Conservation (phyloP, 139 green algal genomes). For the Coccomyxa sp. region DNA sequence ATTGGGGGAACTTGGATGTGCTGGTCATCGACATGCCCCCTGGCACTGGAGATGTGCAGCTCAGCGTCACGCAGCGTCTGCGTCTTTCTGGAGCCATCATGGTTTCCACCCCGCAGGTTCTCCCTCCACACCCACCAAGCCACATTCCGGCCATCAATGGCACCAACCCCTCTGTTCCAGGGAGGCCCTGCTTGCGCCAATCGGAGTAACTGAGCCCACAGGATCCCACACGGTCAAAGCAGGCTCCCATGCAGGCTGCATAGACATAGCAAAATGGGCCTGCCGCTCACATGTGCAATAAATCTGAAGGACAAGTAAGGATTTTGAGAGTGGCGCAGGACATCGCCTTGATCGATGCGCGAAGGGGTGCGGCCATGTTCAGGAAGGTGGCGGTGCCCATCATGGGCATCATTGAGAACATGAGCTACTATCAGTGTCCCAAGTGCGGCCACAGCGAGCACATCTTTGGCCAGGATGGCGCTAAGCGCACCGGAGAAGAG, state of each 20-base stretch:
- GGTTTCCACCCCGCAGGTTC: slow-evolving; percentile 81
- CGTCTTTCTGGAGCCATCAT: slow-evolving; percentile 77
- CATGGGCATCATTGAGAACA: slow-evolving; percentile 88
- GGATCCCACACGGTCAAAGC: too few species aligned
- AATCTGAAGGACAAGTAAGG: not conserved
- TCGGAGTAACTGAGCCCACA: too few species aligned
- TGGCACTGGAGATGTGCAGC: slow-evolving; percentile 76
- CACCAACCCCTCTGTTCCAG: too few species aligned
- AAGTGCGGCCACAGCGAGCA: slow-evolving; percentile 68
- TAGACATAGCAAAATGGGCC: not conserved
- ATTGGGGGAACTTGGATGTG: slow-evolving; percentile 80
- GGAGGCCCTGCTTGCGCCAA: too few species aligned
- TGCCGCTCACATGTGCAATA: not conserved
- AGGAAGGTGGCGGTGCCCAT: slow-evolving; percentile 69
- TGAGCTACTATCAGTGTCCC: slow-evolving; percentile 70
- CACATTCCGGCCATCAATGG: not conserved
- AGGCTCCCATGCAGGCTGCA: not conserved
- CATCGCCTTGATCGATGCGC: slow-evolving; percentile 59
- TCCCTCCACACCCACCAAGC: not conserved
- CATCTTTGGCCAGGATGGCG: slow-evolving; percentile 83
- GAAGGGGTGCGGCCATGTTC: slow-evolving; percentile 81
- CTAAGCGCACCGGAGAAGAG: slow-evolving; percentile 48
- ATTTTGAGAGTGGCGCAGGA: slow-evolving; percentile 27
- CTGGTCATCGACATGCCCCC: slow-evolving; percentile 94
- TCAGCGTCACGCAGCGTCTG: slow-evolving; percentile 74